Conservation (phyloP, 208 protist genomes). For the Entamoeba invadens region DNA sequence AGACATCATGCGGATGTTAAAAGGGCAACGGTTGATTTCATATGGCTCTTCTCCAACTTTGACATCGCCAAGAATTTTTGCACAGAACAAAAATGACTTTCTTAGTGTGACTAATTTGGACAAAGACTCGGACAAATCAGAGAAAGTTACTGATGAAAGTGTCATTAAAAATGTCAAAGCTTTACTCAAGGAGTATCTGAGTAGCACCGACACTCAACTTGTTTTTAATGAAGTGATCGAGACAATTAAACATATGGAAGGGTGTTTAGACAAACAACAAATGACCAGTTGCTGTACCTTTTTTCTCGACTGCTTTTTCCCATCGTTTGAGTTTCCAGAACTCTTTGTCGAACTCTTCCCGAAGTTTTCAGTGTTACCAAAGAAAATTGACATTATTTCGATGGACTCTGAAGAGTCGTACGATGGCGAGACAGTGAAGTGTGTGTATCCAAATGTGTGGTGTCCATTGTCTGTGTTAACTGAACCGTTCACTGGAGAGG, state of each 20-base stretch:
- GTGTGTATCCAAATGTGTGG: not conserved
- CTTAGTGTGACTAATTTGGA: not conserved
- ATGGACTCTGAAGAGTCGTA: not conserved
- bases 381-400: not conserved
- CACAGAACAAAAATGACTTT: not conserved
- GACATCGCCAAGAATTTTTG: not conserved
- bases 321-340: not conserved
- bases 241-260: not conserved
- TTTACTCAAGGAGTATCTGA: not conserved
- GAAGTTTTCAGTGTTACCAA: not conserved
- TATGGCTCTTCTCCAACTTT: too few species aligned
- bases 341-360: not conserved
- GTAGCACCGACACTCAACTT: not conserved
- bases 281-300: not conserved
- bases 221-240: not conserved
- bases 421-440: not conserved
- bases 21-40: too few species aligned
- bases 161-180: too few species aligned
- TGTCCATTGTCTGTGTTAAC: not conserved
- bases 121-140: not conserved
- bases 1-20: not conserved
- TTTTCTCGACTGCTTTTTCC: not conserved
- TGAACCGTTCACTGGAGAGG: not conserved
- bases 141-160: not conserved
- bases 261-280: too few species aligned